Percentiles rank a stretch among this genome's conserved stretches.
Evolutionary conservation across 768 basidiomycete genomes (phyloP).

Genomic region (Pulveroboletus sp.): DNA sequence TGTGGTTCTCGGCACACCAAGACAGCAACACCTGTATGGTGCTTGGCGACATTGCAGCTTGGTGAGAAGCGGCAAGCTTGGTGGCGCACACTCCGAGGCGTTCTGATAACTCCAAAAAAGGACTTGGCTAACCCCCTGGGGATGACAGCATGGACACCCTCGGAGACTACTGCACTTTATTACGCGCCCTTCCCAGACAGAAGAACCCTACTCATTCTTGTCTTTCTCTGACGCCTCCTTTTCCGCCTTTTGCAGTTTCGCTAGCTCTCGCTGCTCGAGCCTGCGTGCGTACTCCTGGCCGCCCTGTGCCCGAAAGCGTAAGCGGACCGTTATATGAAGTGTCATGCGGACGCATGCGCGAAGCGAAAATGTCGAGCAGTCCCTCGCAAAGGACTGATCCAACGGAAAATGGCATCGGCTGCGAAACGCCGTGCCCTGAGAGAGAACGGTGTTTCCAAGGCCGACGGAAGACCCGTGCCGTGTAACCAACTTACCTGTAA

Average conservation of each 20-base stretch:
- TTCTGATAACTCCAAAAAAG: slow-evolving; percentile 22
- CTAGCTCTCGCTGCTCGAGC: slow-evolving; percentile 45
- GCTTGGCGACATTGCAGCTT: slow-evolving; percentile 18
- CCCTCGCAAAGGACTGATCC: neutral
- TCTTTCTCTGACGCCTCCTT: slow-evolving; percentile 23
- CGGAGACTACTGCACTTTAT: neutral
- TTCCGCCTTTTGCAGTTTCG: slow-evolving; percentile 30
- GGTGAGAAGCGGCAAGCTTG: neutral
- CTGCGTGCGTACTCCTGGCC: slow-evolving; percentile 83
- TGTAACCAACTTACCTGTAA: slow-evolving; percentile 58
- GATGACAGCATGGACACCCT: neutral
- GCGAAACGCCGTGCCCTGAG: slow-evolving; percentile 12
- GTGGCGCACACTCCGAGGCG: slow-evolving; percentile 21
- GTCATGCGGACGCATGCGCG: slow-evolving; percentile 4
- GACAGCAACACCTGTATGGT: slow-evolving; percentile 29
- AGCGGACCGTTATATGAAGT: slow-evolving; percentile 6
- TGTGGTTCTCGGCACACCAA: slow-evolving; percentile 47
- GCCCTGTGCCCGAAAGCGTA: slow-evolving; percentile 43
- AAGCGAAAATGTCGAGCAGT: slow-evolving; percentile 6
- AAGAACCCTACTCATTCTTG: slow-evolving; percentile 25
- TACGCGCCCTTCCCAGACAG: no score
- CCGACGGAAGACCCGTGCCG: slow-evolving; percentile 4
- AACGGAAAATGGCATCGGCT: slow-evolving; percentile 9
- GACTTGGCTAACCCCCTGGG: slow-evolving; percentile 20
- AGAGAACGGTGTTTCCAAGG: neutral